Percentiles rank a stretch among this genome's conserved stretches.
Evolutionary conservation across 2,329 filamentous ascomycete species (phyloP).

Genomic region (Tolypocladium inflatum): DNA sequence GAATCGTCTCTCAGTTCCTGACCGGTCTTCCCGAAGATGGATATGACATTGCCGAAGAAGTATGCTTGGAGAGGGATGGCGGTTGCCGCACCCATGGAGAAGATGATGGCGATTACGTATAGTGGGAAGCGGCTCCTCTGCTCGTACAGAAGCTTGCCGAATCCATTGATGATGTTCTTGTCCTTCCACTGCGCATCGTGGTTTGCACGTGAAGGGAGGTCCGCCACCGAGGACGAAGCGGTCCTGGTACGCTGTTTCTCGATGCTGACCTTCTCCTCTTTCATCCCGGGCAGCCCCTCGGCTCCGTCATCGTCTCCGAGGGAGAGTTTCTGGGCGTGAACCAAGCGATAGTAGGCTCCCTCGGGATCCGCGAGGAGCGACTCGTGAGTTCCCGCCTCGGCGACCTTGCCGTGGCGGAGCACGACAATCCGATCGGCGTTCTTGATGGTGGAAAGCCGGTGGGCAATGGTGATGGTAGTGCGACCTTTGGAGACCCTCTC

Average conservation of each 20-base stretch:
- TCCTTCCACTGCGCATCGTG: constrained; percentile 16
- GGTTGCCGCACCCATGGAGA: constrained; percentile 32
- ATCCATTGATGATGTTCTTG: constrained; percentile 39
- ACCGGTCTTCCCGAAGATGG: constrained; percentile 31
- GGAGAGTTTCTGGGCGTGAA: constrained; percentile 51
- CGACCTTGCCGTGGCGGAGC: constrained; percentile 57
- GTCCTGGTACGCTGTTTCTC: too few relatives aligned
- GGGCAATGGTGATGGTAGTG: constrained; percentile 66
- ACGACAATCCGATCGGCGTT: constrained; percentile 74
- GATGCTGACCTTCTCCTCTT: constrained; percentile 26
- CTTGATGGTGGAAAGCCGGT: constrained; percentile 65
- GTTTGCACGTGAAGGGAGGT: constrained; percentile 19
- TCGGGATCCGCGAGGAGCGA: constrained; percentile 50
- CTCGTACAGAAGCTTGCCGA: constrained; percentile 47
- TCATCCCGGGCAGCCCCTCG: constrained; percentile 27
- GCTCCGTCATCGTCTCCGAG: constrained; percentile 33
- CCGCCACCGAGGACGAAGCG: too few relatives aligned
- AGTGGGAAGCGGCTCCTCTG: constrained; percentile 40
- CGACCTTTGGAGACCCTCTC: constrained; percentile 51
- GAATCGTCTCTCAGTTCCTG: constrained; percentile 27
- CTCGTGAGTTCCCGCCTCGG: constrained; percentile 69
- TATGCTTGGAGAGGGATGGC: constrained; percentile 42
- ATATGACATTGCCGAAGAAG: constrained; percentile 44
- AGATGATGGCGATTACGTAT: constrained; percentile 39
- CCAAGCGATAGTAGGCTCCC: constrained; percentile 60